Base-by-base conservation (phyloP, 805 yeast species). In the Myxozyma udenii region DNA sequence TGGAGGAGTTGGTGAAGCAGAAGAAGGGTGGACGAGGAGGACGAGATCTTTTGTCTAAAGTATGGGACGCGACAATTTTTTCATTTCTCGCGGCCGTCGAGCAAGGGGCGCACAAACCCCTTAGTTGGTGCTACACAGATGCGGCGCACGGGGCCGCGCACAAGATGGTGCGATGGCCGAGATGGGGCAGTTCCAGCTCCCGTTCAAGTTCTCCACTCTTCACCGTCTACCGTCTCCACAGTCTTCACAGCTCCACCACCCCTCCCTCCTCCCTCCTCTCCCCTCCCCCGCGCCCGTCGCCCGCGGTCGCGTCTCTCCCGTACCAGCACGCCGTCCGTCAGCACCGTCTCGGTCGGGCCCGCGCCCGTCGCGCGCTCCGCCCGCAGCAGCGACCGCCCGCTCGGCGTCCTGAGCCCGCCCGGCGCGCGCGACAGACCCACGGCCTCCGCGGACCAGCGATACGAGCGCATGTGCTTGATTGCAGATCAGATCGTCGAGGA, bases 401-500 rank as follows among this genome's bases (percentile, higher is more conserved):
- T 41, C 45, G 46, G n/a, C 28, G 42, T 9, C 12, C 24, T 33
- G 16, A 41, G 46, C 23, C 39, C 16, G 26, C 24, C 46, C 25
- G 46, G 45, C 4, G 42, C 24, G 35, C 46, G 51, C 4, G 52
- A 47, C n/a, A 44, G 51, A 11, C 37, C 12, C 14, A 14, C 33
- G 33, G 12, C 33, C 33, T 9, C 33, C 9, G 12, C 33, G 33
- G 33, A 28, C 12, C 9, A 9, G 33, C 33, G 33, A 9, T 28
- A 28, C 33, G 33, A 42, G 33, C 47, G 52, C 3, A 42, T 48
- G 47, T 22, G 28, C 12, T 38, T 32, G 39, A 36, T 48, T 9
- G 26, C 47, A 7, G 47, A 48, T 36, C 47, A 42, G 19, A 42
- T 43, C 6, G 39, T 36, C 39, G 47, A 42, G 19, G 52, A 48